These are phyloP conservation scores for Bathelium albidoporum DNA, from an alignment of 495 filamentous ascomycete species.

Conservation along the genomic window DNA sequence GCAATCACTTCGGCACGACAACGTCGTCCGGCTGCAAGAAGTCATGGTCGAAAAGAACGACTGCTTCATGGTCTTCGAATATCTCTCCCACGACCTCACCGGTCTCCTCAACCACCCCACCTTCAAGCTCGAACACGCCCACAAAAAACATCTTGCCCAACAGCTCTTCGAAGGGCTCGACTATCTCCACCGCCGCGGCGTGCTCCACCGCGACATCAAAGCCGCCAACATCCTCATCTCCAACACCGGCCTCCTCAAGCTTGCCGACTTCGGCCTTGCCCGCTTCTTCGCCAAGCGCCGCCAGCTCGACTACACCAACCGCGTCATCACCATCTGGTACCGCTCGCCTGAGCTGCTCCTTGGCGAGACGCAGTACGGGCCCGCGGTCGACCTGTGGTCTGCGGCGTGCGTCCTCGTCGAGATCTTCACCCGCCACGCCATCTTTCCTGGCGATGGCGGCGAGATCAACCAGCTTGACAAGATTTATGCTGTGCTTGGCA, in stretches of 20 bases:
- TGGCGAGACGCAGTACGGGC: constrained; percentile 89
- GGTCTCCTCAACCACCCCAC: constrained; percentile 86
- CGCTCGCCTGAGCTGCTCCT: constrained; percentile 86
- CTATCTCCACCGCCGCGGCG: constrained; percentile 87
- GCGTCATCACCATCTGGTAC: constrained; percentile 98
- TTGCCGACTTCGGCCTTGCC: constrained; percentile 95
- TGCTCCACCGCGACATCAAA: constrained; percentile 77
- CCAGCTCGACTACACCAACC: constrained; percentile 95
- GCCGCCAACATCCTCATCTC: constrained; percentile 79
- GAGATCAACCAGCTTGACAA: constrained; percentile 96
- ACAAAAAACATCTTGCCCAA: constrained; percentile 88
- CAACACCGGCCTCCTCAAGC: constrained; percentile 76
- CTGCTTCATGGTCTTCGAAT: constrained; percentile 99
- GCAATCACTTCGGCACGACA: constrained; percentile 81
- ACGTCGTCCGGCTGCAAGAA: constrained; percentile 80
- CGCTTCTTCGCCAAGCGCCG: constrained; percentile 90
- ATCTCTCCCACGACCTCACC: constrained; percentile 88
- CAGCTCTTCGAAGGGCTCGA: constrained; percentile 92
- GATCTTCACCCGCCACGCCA: constrained; percentile 89
- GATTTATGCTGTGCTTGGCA: constrained; percentile 87
- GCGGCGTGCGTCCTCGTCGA: constrained; percentile 95
- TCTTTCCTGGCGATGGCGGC: constrained; percentile 88
- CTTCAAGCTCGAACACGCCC: constrained; percentile 71
- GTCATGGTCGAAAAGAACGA: constrained; percentile 99
- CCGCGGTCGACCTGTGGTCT: constrained; percentile 94